A percentile compares a stretch with the other conserved stretches of the same genome.
phyloP scores from a whole-genome alignment of 2,329 filamentous ascomycete species.

The Periconia digitata region DNA sequence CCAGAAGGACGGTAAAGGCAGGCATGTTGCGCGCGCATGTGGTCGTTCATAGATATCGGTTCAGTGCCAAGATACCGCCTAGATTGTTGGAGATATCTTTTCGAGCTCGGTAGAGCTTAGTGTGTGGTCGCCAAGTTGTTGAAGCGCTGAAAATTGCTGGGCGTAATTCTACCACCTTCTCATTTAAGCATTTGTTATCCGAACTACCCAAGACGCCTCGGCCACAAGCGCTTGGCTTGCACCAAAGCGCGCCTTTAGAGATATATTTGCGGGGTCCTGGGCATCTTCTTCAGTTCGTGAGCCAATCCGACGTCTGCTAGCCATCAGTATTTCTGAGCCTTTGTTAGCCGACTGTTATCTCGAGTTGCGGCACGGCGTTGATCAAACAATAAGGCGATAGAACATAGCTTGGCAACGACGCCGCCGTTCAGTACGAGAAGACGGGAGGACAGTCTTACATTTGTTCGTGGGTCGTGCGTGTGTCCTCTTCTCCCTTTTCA shows the following conservation, averaged over 20 bases:
- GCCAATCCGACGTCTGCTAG: neutral
- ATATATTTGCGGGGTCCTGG: neutral
- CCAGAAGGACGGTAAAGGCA: neutral
- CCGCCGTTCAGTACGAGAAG: too few species aligned
- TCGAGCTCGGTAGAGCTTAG: constrained; percentile 1
- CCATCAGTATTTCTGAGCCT: neutral
- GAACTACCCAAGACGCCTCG: neutral
- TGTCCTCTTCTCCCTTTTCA: too few species aligned
- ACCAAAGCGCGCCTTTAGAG: neutral
- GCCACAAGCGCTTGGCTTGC: neutral
- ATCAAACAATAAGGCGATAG: neutral
- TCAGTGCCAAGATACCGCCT: constrained; percentile 1
- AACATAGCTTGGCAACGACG: neutral
- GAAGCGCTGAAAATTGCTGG: neutral
- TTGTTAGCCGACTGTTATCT: neutral
- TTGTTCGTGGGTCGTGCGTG: too few species aligned
- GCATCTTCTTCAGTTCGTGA: neutral
- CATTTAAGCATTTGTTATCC: neutral
- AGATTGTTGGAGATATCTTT: neutral
- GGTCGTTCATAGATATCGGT: neutral
- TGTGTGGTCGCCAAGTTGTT: neutral
- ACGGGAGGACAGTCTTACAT: too few species aligned
- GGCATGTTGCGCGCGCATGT: neutral
- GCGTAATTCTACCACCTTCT: neutral
- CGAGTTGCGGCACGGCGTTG: too few species aligned